These are phyloP conservation scores for Dendryphion nanum DNA, from an alignment of 2,329 filamentous ascomycete species.

Conservation along the genomic window DNA sequence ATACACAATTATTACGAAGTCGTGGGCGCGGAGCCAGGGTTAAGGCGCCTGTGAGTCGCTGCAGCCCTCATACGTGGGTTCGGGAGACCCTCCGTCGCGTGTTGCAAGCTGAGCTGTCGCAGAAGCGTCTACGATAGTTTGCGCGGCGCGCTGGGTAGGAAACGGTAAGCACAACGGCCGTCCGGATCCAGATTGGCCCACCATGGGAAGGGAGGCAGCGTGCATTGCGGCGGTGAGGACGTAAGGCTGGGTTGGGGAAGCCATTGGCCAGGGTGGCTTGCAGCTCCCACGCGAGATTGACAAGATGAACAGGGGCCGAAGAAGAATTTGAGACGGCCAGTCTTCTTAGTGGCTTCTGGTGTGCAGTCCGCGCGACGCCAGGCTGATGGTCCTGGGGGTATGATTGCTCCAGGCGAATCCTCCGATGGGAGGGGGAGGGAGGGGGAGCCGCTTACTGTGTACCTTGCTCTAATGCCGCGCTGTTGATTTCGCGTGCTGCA, in stretches of 20 bases:
- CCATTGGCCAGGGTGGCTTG: slow-evolving; percentile 30
- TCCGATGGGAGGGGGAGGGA: slow-evolving; percentile 20
- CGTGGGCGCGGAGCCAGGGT: neutral
- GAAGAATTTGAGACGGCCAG: slow-evolving; percentile 35
- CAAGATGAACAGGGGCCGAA: slow-evolving; percentile 28
- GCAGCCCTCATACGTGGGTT: slow-evolving; percentile 12
- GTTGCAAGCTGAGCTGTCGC: slow-evolving; percentile 28
- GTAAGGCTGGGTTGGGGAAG: slow-evolving; percentile 36
- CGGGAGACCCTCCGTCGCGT: slow-evolving; percentile 27
- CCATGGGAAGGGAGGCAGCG: slow-evolving; percentile 16
- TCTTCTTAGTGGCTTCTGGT: slow-evolving; percentile 35
- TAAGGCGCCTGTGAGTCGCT: slow-evolving; percentile 5
- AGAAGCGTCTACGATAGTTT: slow-evolving; percentile 16
- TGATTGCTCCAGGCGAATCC: slow-evolving; percentile 29
- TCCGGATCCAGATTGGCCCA: slow-evolving; percentile 22
- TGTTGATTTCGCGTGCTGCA: neutral
- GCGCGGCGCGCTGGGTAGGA: slow-evolving; percentile 16
- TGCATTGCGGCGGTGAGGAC: slow-evolving; percentile 27
- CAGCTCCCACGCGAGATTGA: slow-evolving; percentile 39
- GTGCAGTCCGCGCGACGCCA: slow-evolving; percentile 13
- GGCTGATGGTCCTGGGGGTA: slow-evolving; percentile 16
- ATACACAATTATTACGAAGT: no score
- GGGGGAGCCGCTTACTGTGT: no score
- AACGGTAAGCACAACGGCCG: slow-evolving; percentile 34
- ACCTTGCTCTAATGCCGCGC: neutral